Conservation (phyloP, 352 stramenopile genomes). For the Pythium oligandrum region DNA sequence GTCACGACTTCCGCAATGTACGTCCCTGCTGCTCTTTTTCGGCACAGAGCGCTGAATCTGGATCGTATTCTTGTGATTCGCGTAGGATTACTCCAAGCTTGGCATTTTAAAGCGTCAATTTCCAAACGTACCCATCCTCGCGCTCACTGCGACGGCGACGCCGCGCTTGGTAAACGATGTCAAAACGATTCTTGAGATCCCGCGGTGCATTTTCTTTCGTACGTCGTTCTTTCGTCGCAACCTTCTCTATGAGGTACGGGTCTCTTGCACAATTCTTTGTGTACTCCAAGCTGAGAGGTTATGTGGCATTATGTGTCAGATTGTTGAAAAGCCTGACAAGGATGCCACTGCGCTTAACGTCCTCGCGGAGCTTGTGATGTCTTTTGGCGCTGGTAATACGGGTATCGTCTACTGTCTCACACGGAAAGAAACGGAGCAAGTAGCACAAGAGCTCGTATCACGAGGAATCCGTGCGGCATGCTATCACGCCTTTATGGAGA, state of each 20-base stretch:
- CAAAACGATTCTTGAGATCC: constrained; percentile 70
- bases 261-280: background rate
- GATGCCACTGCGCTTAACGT: constrained; percentile 42
- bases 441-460: constrained; percentile 67
- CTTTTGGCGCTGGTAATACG: constrained; percentile 42
- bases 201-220: constrained; percentile 79
- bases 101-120: constrained; percentile 89
- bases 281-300: background rate
- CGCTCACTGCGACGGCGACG: constrained; percentile 87
- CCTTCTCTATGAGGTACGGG: constrained; percentile 81
- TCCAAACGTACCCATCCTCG: constrained; percentile 86
- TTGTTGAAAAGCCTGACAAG: constrained; percentile 43
- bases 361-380: constrained; percentile 76
- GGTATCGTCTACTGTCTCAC: constrained; percentile 93
- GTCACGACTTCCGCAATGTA: constrained; percentile 79
- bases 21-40: too few species aligned
- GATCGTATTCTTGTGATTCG: background rate
- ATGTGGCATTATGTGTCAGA: constrained; percentile 16
- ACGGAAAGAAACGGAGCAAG: constrained; percentile 89
- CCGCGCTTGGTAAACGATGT: constrained; percentile 67
- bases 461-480: constrained; percentile 70
- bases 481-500: constrained; percentile 86
- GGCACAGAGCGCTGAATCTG: too few species aligned
- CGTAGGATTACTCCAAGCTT: constrained; percentile 91
- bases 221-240: constrained; percentile 90